phyloP scores from a whole-genome alignment of 805 yeast species.

The Barnettozyma californica region DNA sequence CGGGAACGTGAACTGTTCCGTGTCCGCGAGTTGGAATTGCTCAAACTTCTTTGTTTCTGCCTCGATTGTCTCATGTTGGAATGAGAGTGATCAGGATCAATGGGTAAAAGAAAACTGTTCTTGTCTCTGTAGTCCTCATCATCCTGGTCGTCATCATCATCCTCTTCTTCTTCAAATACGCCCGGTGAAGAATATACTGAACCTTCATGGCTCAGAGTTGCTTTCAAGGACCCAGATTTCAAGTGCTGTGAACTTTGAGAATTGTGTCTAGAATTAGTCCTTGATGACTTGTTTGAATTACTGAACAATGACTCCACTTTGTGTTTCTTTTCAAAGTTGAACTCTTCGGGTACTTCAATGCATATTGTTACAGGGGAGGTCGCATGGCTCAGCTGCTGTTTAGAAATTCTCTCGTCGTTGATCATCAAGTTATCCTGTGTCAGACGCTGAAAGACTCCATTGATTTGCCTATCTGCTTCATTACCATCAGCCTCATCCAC shows the following conservation, averaged over 20 bases:
- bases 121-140: not conserved
- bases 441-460: constrained; percentile 7
- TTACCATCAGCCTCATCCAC: not conserved
- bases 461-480: not conserved
- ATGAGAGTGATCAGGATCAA: constrained; percentile 12
- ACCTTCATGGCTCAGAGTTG: not conserved
- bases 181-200: not conserved
- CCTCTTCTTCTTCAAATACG: constrained; percentile 9
- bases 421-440: constrained; percentile 21
- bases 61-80: constrained; percentile 19
- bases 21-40: constrained; percentile 14
- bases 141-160: not conserved
- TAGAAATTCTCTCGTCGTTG: constrained; percentile 1
- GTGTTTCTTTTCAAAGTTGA: constrained; percentile 42
- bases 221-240: constrained; percentile 16
- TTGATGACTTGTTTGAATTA: constrained; percentile 32
- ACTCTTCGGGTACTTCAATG: constrained; percentile 31
- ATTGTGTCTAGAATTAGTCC: constrained; percentile 24
- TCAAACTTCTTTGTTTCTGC: constrained; percentile 29
- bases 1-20: not conserved
- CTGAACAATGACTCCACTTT: constrained; percentile 40
- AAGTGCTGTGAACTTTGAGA: constrained; percentile 25
- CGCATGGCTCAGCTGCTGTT: constrained; percentile 1
- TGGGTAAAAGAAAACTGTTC: constrained; percentile 1
- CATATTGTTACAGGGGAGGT: constrained; percentile 23